Conservation (phyloP, 768 basidiomycete genomes). For the Tricholoma terreum region DNA sequence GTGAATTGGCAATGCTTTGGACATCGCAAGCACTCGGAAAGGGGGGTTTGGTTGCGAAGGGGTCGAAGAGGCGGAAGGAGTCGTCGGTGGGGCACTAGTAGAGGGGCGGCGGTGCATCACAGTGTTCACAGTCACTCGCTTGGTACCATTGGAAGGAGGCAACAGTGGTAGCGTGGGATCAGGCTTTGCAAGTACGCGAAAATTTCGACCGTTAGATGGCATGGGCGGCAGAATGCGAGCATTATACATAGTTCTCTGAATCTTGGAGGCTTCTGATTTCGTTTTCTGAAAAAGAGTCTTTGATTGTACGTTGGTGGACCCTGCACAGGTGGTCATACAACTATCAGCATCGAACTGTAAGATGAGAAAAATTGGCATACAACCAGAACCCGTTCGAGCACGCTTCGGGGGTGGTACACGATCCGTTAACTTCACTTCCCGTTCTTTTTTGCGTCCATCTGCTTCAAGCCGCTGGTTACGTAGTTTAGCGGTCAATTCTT, state of each 20-base stretch:
- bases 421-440: slow-evolving; percentile 74
- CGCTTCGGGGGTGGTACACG: slow-evolving; percentile 66
- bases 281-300: slow-evolving; percentile 80
- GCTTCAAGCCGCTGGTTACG: slow-evolving; percentile 66
- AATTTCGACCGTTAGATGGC: slow-evolving; percentile 40
- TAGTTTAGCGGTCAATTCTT: slow-evolving; percentile 59
- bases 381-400: slow-evolving; percentile 39
- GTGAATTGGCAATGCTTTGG: slow-evolving; percentile 6
- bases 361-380: slow-evolving; percentile 36
- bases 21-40: slow-evolving; percentile 11
- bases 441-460: slow-evolving; percentile 73
- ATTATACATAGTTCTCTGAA: slow-evolving; percentile 59
- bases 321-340: slow-evolving; percentile 22
- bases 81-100: slow-evolving; percentile 6
- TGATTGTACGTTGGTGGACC: slow-evolving; percentile 40
- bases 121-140: slow-evolving; percentile 51
- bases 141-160: slow-evolving; percentile 31
- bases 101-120: slow-evolving; percentile 39
- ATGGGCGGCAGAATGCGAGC: slow-evolving; percentile 54
- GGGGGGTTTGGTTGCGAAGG: slow-evolving; percentile 12
- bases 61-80: slow-evolving; percentile 4
- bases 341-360: slow-evolving; percentile 9
- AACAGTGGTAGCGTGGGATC: slow-evolving; percentile 32
- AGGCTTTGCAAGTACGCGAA: slow-evolving; percentile 38
- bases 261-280: slow-evolving; percentile 62